Percentiles rank a stretch among this genome's conserved stretches.
phyloP scores from a whole-genome alignment of 768 basidiomycete genomes.

The Tulasnella sp. region DNA sequence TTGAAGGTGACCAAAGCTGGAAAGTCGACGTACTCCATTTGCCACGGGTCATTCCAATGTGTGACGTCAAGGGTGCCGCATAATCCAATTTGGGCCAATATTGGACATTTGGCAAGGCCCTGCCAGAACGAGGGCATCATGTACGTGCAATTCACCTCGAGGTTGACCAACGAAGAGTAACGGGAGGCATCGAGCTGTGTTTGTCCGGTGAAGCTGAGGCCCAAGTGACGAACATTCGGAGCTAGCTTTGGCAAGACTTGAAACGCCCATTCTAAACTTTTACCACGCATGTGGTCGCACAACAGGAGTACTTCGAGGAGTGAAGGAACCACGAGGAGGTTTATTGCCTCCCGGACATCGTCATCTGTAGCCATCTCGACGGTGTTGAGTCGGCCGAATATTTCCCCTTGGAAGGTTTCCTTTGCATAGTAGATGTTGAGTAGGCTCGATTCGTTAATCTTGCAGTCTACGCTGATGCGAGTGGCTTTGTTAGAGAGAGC shows the following conservation, averaged over 20 bases:
- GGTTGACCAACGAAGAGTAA: no score
- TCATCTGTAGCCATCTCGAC: no score
- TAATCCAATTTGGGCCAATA: background rate
- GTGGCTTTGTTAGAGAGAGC: background rate
- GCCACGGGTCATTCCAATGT: background rate
- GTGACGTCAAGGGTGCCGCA: background rate
- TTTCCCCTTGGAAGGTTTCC: no score
- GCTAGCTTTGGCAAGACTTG: background rate
- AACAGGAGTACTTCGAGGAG: no score
- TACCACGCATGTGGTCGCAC: background rate
- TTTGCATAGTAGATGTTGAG: no score
- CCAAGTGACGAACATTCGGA: background rate
- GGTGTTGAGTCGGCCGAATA: background rate
- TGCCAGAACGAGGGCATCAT: background rate
- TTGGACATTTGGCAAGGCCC: background rate
- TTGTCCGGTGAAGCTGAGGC: no score
- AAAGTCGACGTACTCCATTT: background rate
- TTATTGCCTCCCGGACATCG: no score
- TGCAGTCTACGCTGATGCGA: background rate
- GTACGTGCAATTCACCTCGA: no score
- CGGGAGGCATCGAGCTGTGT: no score
- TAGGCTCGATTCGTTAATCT: background rate
- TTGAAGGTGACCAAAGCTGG: background rate
- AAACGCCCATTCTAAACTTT: background rate
- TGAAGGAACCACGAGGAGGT: no score